A percentile compares a stretch with the other conserved stretches of the same genome.
These are phyloP conservation scores for Fonsecaea pugnacius DNA, from an alignment of 2,329 filamentous ascomycete genomes.

Conservation along the genomic window DNA sequence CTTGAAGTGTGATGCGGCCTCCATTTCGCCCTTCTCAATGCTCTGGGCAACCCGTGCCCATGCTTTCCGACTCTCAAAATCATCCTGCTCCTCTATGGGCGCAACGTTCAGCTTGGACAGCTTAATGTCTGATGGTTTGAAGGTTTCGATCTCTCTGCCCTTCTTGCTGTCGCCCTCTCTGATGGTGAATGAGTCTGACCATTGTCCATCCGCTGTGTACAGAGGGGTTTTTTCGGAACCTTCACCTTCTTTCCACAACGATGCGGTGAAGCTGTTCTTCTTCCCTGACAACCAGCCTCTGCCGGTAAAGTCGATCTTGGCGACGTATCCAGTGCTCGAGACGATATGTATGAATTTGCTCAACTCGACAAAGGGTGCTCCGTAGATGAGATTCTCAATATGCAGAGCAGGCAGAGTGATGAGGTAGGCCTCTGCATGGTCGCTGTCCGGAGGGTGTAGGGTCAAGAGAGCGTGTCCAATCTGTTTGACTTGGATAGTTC, in stretches of 20 bases:
- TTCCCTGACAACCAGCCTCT: conserved; percentile 95
- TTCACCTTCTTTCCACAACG: conserved; percentile 69
- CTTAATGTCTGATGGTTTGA: conserved; percentile 59
- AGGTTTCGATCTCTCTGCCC: conserved; percentile 56
- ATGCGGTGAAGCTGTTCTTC: conserved; percentile 86
- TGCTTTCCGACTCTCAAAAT: conserved; percentile 83
- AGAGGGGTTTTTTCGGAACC: conserved; percentile 69
- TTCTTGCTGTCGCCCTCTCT: conserved; percentile 45
- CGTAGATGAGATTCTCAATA: conserved; percentile 83
- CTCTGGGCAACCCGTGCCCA: conserved; percentile 85
- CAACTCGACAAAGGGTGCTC: conserved; percentile 82
- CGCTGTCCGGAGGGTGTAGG: conserved; percentile 61
- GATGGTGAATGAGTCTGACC: conserved; percentile 60
- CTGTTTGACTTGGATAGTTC: conserved; percentile 93
- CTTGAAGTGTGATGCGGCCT: conserved; percentile 78
- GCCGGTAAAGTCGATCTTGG: conserved; percentile 90
- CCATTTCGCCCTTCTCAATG: conserved; percentile 83
- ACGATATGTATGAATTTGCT: conserved; percentile 83
- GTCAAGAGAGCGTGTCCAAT: conserved; percentile 86
- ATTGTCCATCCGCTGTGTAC: conserved; percentile 83
- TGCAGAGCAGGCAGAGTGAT: conserved; percentile 91
- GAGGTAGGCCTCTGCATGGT: conserved; percentile 71
- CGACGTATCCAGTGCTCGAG: conserved; percentile 82
- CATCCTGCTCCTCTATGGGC: conserved; percentile 78
- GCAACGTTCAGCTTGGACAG: conserved; percentile 72